These are phyloP conservation scores for Cercospora beticola DNA, from an alignment of 2,329 filamentous ascomycete species.

Conservation along the genomic window DNA sequence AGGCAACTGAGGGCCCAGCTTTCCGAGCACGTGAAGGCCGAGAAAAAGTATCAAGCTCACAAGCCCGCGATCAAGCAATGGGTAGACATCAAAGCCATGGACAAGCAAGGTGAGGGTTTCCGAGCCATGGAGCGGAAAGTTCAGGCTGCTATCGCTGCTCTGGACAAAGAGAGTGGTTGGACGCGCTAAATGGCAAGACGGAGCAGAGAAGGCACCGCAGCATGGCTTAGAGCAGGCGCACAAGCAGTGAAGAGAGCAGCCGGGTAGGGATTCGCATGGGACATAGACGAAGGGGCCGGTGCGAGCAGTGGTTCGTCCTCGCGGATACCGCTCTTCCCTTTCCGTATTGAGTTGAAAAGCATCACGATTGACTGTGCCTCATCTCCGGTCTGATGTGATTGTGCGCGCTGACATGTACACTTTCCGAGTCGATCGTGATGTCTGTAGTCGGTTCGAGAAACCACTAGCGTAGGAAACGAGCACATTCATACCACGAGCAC, in stretches of 20 bases:
- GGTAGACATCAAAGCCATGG: neutral
- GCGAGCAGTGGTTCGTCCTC: neutral
- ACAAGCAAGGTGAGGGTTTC: neutral
- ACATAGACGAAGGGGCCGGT: neutral
- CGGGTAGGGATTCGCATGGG: neutral
- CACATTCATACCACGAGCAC: neutral
- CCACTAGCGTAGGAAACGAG: too few relatives aligned
- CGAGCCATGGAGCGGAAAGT: neutral
- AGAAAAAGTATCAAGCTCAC: neutral
- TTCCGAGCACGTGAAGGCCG: neutral
- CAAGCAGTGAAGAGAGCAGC: neutral
- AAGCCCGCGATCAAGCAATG: neutral
- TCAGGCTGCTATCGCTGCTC: neutral
- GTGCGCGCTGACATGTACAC: neutral
- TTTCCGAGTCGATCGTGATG: neutral
- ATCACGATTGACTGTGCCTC: neutral
- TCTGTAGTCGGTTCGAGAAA: neutral
- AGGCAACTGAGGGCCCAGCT: neutral
- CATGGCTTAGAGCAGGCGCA: neutral
- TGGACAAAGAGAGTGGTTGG: neutral
- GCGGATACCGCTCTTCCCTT: neutral
- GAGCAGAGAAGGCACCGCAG: neutral
- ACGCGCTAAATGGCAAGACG: neutral
- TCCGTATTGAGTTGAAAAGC: neutral
- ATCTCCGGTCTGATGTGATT: neutral